Evolutionary conservation across 2,329 filamentous ascomycete species (phyloP).

Genomic region (Colletotrichum salicis): DNA sequence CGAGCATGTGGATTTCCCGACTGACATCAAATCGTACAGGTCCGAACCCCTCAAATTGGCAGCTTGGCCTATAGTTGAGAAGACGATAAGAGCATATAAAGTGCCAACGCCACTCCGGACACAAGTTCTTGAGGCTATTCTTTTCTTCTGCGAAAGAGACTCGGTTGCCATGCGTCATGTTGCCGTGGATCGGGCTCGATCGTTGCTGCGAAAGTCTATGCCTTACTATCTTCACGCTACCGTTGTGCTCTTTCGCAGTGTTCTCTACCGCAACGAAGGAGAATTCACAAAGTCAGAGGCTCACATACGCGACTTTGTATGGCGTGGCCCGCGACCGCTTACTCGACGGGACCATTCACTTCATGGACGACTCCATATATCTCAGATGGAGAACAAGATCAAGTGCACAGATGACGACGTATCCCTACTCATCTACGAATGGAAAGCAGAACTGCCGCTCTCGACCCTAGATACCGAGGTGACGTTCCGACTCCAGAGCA

Average conservation of each 20-base stretch:
- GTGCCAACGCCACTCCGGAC: constrained; percentile 34
- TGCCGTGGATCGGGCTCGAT: constrained; percentile 41
- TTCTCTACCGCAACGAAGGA: constrained; percentile 42
- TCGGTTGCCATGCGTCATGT: constrained; percentile 39
- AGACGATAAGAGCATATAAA: constrained; percentile 24
- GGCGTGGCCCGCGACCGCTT: constrained; percentile 20
- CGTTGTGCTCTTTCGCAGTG: constrained; percentile 45
- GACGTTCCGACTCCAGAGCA: constrained; percentile 45
- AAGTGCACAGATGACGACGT: constrained; percentile 45
- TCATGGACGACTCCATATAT: constrained; percentile 46
- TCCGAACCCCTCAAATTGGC: constrained; percentile 39
- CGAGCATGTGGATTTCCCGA: accelerated
- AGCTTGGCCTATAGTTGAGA: constrained; percentile 43
- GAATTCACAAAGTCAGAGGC: constrained; percentile 41
- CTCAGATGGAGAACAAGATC: constrained; percentile 48
- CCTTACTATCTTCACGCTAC: constrained; percentile 46
- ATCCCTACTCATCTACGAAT: constrained; percentile 43
- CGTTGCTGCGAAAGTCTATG: constrained; percentile 42
- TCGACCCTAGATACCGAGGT: constrained; percentile 48
- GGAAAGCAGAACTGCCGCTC: constrained; percentile 43
- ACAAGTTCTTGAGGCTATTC: constrained; percentile 41
- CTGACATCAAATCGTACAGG: constrained; percentile 37
- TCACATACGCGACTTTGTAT: constrained; percentile 40
- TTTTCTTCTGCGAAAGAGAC: constrained; percentile 47
- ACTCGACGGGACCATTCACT: constrained; percentile 44